Evolutionary conservation across 2,329 filamentous ascomycete species (phyloP), one percentile per base, ranked within the genome.

Genomic region (Neurospora sp.): DNA sequence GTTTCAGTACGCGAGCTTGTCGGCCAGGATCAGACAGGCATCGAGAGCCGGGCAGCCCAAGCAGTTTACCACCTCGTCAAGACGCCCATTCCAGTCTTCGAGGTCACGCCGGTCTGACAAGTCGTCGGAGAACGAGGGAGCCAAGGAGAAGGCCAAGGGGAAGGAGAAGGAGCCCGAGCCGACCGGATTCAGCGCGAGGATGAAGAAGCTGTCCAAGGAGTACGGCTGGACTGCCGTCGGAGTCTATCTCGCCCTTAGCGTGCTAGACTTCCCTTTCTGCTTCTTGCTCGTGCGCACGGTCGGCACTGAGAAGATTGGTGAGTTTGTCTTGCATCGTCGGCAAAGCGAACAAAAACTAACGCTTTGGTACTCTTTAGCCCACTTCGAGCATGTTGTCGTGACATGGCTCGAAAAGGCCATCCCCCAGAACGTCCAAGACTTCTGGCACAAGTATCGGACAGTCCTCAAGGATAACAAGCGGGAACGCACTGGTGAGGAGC

Each of bases 171-270:
- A 74, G 23, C 70, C 74, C 2, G 74, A 81, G 71, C 72, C 82
- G 10, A 80, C 82, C 12, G 87, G 89, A 8, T 79, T 96, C 57
- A 90, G 89, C 2, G 88, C 89, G 73, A 87, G 91, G 36, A 82
- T 98, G 78, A 93, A 90, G 80, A 93, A 92, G 78, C 86, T 99
- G 66, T 93, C 91, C 2, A 89, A 90, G 73, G 95, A 98, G 80
- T 99, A 99, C 80, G 96, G 96, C 52, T 98, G 94, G 93, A 87
- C 92, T 3, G 94, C 94, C 0, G 81, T 97, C 5, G 95, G 93
- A n/a, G 92, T 99, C 15, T 99, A 99, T 80, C 80, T 97, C 11
- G 85, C 84, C 1, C 82, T 99, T 69, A 94, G 92, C 57, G 91
- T 92, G 43, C 82, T 97, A 68, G 96, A 99, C 81, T 97, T 98